Conservation (phyloP, 1,139 yeast genomes). For the Taphrina confusa region DNA sequence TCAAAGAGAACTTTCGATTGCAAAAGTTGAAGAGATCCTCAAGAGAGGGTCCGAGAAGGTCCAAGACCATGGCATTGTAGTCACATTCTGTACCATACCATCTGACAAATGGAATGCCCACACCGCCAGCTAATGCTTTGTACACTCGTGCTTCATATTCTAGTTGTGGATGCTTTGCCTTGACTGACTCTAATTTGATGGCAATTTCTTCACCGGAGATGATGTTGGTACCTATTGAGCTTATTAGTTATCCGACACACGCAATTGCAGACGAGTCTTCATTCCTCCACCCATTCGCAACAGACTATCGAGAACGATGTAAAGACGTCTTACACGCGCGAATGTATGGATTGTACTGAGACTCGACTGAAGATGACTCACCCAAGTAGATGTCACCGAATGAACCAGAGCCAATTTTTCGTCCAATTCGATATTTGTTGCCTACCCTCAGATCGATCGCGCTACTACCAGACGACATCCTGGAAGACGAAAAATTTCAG, state of each 20-base stretch:
- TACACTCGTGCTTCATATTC: constrained; percentile 91
- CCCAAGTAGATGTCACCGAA: constrained; percentile 89
- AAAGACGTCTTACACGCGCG: too few relatives aligned
- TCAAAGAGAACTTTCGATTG: constrained; percentile 86
- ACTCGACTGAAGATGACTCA: too few relatives aligned
- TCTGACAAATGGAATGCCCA: constrained; percentile 94
- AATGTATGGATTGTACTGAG: constrained; percentile 38
- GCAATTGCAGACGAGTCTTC: neutral
- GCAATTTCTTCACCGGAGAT: constrained; percentile 98
- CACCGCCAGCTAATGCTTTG: constrained; percentile 91
- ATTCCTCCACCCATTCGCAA: constrained; percentile 12
- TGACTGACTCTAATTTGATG: constrained; percentile 83
- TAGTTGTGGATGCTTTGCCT: constrained; percentile 93
- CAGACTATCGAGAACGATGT: constrained; percentile 8
- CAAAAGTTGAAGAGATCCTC: constrained; percentile 96
- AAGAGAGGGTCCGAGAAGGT: constrained; percentile 88
- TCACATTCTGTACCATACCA: constrained; percentile 98
- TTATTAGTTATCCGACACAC: neutral
- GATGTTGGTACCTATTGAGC: constrained; percentile 63
- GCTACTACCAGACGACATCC: constrained; percentile 16
- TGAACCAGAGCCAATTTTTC: constrained; percentile 96
- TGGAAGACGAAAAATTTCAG: too few relatives aligned
- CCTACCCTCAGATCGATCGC: constrained; percentile 53
- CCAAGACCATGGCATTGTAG: constrained; percentile 95
- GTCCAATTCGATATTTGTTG: constrained; percentile 89